These are phyloP conservation scores for Hawksworthiomyces lignivorus DNA, from an alignment of 2,329 filamentous ascomycete species.

Conservation along the genomic window DNA sequence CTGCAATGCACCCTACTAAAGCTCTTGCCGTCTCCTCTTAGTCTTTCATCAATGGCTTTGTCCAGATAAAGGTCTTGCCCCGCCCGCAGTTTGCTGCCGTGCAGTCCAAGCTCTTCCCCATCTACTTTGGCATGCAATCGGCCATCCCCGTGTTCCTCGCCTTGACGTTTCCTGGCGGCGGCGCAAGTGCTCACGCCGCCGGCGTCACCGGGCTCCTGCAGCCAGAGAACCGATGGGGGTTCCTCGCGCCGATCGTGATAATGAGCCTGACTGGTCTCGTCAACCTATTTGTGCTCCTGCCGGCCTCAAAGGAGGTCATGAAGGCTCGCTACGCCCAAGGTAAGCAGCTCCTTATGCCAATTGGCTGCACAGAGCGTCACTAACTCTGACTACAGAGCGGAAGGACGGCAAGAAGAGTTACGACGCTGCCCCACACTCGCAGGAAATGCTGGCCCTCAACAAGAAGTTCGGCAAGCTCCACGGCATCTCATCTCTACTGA, in stretches of 20 bases:
- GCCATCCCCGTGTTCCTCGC: conserved; percentile 64
- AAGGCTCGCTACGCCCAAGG: conserved; percentile 70
- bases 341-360: conserved; percentile 33
- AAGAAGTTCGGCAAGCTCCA: conserved; percentile 73
- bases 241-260: conserved; percentile 59
- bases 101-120: conserved; percentile 73
- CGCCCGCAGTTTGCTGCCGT: conserved; percentile 74
- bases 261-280: conserved; percentile 63
- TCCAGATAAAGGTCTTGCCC: conserved; percentile 69
- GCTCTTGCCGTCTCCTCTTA: conserved; percentile 6
- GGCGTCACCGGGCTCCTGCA: conserved; percentile 51
- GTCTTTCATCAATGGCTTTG: conserved; percentile 66
- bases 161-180: conserved; percentile 66
- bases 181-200: conserved; percentile 27
- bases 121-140: conserved; percentile 83
- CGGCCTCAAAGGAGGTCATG: conserved; percentile 68
- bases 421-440: conserved; percentile 69
- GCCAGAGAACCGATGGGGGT: conserved; percentile 52
- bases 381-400: conserved; percentile 48
- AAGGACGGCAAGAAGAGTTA: conserved; percentile 84
- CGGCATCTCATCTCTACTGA: conserved; percentile 71
- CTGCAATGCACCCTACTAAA: too few relatives aligned
- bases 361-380: too few relatives aligned
- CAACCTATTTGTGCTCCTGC: conserved; percentile 67
- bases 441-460: conserved; percentile 76